Evolutionary conservation across 306 rosid genomes (phyloP).

Genomic region (Dalbergia oliveri): DNA sequence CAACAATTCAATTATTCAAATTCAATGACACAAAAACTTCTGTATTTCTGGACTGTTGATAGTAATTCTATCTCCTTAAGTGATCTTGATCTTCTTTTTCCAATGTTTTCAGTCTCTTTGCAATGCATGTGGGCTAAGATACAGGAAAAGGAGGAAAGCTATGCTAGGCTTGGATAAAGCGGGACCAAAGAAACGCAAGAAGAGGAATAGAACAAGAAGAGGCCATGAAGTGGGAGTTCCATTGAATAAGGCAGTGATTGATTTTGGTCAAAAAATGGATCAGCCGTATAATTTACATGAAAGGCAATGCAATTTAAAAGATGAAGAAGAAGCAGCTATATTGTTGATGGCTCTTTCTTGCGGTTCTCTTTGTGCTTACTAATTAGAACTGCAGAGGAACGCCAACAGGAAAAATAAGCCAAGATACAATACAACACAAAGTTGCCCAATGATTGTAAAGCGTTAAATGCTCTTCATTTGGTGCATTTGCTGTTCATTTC

Average conservation of each 20-base stretch:
- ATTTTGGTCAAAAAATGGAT: conserved; percentile 21
- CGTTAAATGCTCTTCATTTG: neutral
- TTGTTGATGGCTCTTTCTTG: conserved; percentile 56
- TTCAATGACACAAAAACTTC: neutral
- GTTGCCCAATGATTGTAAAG: neutral
- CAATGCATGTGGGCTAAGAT: conserved; percentile 58
- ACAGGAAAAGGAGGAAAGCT: conserved; percentile 45
- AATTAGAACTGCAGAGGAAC: neutral
- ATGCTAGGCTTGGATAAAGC: conserved; percentile 27
- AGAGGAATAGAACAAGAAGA: conserved; percentile 17
- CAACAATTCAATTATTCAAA: neutral
- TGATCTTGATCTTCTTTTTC: neutral
- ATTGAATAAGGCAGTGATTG: conserved; percentile 25
- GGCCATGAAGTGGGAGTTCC: neutral
- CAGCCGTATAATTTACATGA: conserved; percentile 4
- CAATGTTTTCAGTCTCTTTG: conserved; percentile 48
- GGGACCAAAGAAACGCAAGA: neutral
- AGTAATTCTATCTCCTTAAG: neutral
- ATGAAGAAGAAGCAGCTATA: conserved; percentile 59
- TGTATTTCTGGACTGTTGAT: neutral
- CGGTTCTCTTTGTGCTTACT: neutral
- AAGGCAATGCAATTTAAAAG: conserved; percentile 37
- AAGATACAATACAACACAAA: neutral
- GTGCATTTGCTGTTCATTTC: neutral
- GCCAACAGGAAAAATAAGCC: neutral